A percentile compares a stretch with the other conserved stretches of the same genome.
These are phyloP conservation scores for Boletus eberwhitei DNA, from an alignment of 768 basidiomycete genomes.

Conservation along the genomic window DNA sequence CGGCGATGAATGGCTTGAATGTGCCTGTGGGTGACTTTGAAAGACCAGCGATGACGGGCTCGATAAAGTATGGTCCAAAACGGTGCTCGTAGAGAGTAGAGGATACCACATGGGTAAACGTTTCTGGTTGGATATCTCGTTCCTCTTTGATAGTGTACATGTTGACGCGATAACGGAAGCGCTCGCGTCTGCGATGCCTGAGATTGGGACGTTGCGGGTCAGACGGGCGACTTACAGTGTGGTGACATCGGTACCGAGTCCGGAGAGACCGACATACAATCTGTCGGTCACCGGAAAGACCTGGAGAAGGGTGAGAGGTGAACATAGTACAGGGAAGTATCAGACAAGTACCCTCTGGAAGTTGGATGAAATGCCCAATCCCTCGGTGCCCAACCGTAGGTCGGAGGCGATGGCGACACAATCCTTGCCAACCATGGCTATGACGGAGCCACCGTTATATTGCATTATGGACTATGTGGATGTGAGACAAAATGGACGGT, in stretches of 20 bases:
- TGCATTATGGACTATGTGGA: conserved; percentile 78
- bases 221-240: conserved; percentile 62
- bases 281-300: conserved; percentile 93
- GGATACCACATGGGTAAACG: conserved; percentile 92
- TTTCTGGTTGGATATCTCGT: conserved; percentile 92
- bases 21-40: conserved; percentile 68
- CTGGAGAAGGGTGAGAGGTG: conserved; percentile 38
- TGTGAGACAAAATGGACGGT: conserved; percentile 2
- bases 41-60: conserved; percentile 94
- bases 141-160: conserved; percentile 99
- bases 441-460: conserved; percentile 94
- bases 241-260: conserved; percentile 88
- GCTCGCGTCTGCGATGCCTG: conserved; percentile 62
- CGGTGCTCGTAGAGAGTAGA: conserved; percentile 94
- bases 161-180: conserved; percentile 91
- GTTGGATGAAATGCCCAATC: conserved; percentile 82
- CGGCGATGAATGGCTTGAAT: conserved; percentile 89
- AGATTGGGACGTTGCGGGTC: background rate
- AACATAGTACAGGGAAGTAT: conserved; percentile 12
- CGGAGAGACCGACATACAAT: conserved; percentile 87
- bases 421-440: conserved; percentile 99
- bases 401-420: conserved; percentile 99
- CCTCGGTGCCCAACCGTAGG: conserved; percentile 84
- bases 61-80: conserved; percentile 95
- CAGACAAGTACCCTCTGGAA: conserved; percentile 79